Evolutionary conservation across 805 yeast species (phyloP), one percentile per base, ranked within the genome.

Genomic region (Scheffersomyces amazonensis): DNA sequence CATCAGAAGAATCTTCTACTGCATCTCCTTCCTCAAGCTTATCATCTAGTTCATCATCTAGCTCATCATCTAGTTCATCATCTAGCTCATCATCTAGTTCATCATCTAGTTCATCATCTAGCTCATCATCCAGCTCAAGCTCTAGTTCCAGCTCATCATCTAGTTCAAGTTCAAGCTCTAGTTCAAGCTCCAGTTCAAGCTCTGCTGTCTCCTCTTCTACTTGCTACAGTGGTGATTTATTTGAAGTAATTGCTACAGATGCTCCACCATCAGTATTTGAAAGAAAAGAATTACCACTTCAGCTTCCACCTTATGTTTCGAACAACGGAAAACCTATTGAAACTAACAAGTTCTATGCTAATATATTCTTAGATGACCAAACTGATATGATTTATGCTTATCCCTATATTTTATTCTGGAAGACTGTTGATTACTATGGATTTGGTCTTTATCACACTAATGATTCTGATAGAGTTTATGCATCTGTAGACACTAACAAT

Each of bases 281-380:
- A 3, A 64, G 74, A 36, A 67, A 67, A 28, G 66, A 56, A 3
- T 66, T 76, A 31, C 74, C 74, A 10, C 55, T 78, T 39, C 47
- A 52, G 0, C 53, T 79, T 28, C 79, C 83, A 15, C 48, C 46
- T 3, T 77, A 77, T 24, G 80, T 75, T 25, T 58, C 64, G 28
- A 67, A 69, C 42, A 53, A 60, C 35, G 73, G 60, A 23, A 48
- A 45, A 9, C 75, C 73, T 10, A 69, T 75, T 42, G 80, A 81
- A 52, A 87, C 95, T 17, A 86, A 87, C 67, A 86, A 84, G 61
- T 87, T 86, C 59, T 84, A 76, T 60, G 75, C 78, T 25, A 86
- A 87, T 56, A 53, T 84, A 51, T 61, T 81, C 46, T 63, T 83
- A 16, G 82, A 67, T 16, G 60, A 59, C 35, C 87, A 80, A 58